Evolutionary conservation across 257 asterid genomes (phyloP).

Genomic region (Primulina tabacum): DNA sequence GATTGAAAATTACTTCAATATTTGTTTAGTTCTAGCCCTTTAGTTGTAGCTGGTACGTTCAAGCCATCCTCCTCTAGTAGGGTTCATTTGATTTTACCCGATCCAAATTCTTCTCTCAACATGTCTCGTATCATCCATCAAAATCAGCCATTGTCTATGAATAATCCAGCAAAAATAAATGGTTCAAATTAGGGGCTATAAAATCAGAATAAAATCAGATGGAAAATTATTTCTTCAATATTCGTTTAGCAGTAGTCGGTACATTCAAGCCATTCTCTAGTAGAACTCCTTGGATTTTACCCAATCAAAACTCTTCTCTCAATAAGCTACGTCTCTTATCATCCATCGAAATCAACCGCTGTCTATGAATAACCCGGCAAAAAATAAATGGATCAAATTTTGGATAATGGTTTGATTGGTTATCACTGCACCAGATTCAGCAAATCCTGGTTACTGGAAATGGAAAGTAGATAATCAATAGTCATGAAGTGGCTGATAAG

Average conservation of each 20-base stretch:
- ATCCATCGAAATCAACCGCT: neutral
- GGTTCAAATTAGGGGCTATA: too few relatives aligned
- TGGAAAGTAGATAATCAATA: neutral
- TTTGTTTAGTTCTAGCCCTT: neutral
- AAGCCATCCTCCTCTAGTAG: neutral
- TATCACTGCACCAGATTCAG: neutral
- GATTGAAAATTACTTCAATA: neutral
- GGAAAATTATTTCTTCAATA: neutral
- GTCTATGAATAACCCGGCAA: too few relatives aligned
- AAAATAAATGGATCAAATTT: neutral
- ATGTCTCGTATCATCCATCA: too few relatives aligned
- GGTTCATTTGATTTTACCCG: neutral
- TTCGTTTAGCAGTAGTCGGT: neutral
- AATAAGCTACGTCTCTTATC: neutral
- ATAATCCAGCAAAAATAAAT: too few relatives aligned
- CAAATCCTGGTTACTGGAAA: neutral
- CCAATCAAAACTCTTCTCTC: neutral
- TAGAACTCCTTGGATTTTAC: too few relatives aligned
- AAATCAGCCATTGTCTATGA: too few relatives aligned
- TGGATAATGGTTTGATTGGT: neutral
- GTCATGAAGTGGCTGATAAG: neutral
- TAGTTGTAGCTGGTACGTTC: neutral
- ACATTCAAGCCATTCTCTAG: neutral
- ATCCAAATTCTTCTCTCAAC: neutral
- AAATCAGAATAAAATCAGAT: neutral